Percentiles rank a stretch among this genome's conserved stretches.
Evolutionary conservation across 352 stramenopile species (phyloP).

Genomic region (Peronospora destructor): DNA sequence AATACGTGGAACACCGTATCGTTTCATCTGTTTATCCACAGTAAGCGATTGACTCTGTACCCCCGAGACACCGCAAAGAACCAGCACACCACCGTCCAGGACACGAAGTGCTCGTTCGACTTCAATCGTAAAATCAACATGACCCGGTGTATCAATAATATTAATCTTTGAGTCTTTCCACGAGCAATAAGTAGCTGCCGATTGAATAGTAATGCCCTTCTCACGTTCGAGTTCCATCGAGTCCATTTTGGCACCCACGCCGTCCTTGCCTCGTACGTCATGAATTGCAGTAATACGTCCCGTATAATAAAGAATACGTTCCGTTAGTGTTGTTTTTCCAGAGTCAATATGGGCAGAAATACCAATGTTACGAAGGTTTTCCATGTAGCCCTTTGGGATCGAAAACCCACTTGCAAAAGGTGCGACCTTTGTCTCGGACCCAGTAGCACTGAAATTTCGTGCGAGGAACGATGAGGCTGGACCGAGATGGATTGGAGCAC

Average conservation of each 20-base stretch:
- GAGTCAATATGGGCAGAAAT: conserved; percentile 97
- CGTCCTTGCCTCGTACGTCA: conserved; percentile 95
- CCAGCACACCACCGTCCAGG: conserved; percentile 95
- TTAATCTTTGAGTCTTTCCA: conserved; percentile 98
- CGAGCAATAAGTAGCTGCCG: conserved; percentile 94
- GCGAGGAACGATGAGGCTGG: conserved; percentile 18
- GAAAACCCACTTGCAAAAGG: conserved; percentile 36
- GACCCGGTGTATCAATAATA: conserved; percentile 99
- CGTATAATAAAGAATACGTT: conserved; percentile 99
- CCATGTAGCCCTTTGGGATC: conserved; percentile 72
- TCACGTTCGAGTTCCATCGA: conserved; percentile 99
- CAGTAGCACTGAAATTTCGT: conserved; percentile 29
- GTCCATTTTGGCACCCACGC: conserved; percentile 99
- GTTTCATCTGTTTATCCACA: conserved; percentile 99
- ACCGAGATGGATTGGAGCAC: conserved; percentile 15
- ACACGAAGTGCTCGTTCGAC: conserved; percentile 96
- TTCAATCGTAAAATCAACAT: conserved; percentile 99
- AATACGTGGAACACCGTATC: conserved; percentile 97
- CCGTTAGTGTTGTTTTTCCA: conserved; percentile 99
- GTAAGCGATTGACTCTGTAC: conserved; percentile 98
- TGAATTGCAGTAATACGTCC: conserved; percentile 96
- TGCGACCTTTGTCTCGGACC: conserved; percentile 23
- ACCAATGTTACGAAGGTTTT: conserved; percentile 90
- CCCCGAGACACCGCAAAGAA: conserved; percentile 87
- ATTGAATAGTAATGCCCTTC: conserved; percentile 99